phyloP scores from a whole-genome alignment of 2,329 filamentous ascomycete genomes.

The Coniochaeta prunicola region DNA sequence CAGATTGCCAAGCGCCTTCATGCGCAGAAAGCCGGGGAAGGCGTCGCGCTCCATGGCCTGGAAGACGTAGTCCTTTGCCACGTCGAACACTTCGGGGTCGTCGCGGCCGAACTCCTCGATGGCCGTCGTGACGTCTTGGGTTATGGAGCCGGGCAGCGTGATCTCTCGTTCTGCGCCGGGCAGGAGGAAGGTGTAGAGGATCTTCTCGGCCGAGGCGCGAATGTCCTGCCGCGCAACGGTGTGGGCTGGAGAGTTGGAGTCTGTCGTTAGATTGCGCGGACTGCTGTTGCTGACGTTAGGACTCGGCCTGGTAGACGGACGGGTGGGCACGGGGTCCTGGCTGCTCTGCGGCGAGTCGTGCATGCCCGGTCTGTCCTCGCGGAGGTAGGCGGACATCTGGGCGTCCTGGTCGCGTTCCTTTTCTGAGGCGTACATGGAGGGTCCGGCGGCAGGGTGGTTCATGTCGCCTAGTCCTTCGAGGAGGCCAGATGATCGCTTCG shows the following conservation, averaged over 20 bases:
- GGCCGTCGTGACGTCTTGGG: constrained; percentile 73
- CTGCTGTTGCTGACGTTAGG: constrained; percentile 48
- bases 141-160: constrained; percentile 80
- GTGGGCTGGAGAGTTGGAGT: constrained; percentile 76
- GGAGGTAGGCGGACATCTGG: constrained; percentile 83
- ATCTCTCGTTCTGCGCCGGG: constrained; percentile 96
- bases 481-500: constrained; percentile 77
- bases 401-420: constrained; percentile 77
- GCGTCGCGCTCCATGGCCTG: constrained; percentile 99
- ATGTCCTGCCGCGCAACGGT: constrained; percentile 86
- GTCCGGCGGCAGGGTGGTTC: constrained; percentile 49
- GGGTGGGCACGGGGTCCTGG: constrained; percentile 1
- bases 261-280: constrained; percentile 55
- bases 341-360: constrained; percentile 50
- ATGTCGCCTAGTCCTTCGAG: constrained; percentile 68
- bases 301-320: neutral
- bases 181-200: constrained; percentile 94
- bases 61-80: constrained; percentile 98
- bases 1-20: constrained; percentile 92
- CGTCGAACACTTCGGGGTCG: constrained; percentile 94
- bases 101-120: constrained; percentile 90
- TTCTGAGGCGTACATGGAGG: constrained; percentile 56
- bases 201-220: constrained; percentile 90
- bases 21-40: constrained; percentile 92
- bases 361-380: constrained; percentile 53